Percentiles rank a stretch among this genome's conserved stretches.
Evolutionary conservation across 2,329 filamentous ascomycete genomes (phyloP).

Genomic region (Myriosclerotinia curreyana): DNA sequence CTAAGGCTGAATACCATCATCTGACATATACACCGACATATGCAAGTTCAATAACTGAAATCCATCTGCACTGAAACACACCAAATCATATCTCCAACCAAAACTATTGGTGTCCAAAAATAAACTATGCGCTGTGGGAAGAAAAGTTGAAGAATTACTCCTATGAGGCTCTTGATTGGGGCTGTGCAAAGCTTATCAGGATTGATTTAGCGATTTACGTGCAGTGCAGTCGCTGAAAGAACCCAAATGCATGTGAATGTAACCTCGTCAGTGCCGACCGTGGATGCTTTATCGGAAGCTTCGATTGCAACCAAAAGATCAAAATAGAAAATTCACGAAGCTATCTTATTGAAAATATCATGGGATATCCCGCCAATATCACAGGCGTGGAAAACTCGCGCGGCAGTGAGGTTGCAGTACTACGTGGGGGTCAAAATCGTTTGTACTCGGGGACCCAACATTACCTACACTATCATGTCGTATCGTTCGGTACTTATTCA

Average conservation of each 20-base stretch:
- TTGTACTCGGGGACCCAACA: slow-evolving; percentile 2
- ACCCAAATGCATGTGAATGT: neutral
- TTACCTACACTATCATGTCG: neutral
- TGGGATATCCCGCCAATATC: neutral
- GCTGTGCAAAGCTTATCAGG: slow-evolving; percentile 10
- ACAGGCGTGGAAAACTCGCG: neutral
- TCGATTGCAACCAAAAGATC: neutral
- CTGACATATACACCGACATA: neutral
- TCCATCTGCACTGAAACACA: neutral
- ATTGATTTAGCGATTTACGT: neutral
- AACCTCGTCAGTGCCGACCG: neutral
- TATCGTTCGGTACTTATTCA: neutral
- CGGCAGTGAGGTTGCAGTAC: neutral
- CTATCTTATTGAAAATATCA: neutral
- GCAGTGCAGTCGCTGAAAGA: neutral
- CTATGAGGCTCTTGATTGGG: slow-evolving; percentile 7
- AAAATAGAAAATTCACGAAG: neutral
- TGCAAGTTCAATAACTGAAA: neutral
- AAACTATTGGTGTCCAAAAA: neutral
- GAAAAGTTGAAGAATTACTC: neutral
- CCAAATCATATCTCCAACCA: neutral
- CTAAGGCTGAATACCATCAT: neutral
- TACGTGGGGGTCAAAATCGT: slow-evolving; percentile 1
- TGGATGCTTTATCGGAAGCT: neutral
- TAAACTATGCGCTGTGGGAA: neutral